Conservation (phyloP, 495 filamentous ascomycete genomes). For the Hypoxylon crocopeplum region DNA sequence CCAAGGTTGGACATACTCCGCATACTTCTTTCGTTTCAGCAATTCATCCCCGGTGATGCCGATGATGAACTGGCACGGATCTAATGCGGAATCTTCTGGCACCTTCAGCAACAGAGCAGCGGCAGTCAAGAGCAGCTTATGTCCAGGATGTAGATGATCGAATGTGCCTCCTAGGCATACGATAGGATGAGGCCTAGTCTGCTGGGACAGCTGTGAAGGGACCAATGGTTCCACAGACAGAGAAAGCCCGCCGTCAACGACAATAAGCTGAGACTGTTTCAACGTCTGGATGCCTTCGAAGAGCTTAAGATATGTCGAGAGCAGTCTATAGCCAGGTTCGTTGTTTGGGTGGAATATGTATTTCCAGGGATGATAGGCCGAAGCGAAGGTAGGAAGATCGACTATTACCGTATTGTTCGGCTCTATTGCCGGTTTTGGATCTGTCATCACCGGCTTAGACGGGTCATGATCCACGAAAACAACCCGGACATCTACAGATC, state of each 20-base stretch:
- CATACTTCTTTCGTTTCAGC: constrained; percentile 86
- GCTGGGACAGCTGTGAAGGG: constrained; percentile 14
- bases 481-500: constrained; percentile 79
- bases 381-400: constrained; percentile 69
- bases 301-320: constrained; percentile 50
- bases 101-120: constrained; percentile 72
- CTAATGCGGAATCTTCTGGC: constrained; percentile 46
- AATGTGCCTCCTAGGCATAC: constrained; percentile 95
- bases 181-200: constrained; percentile 41
- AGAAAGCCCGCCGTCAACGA: constrained; percentile 56
- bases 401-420: constrained; percentile 63
- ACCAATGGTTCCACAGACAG: constrained; percentile 36
- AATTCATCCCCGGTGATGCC: constrained; percentile 89
- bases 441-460: constrained; percentile 38
- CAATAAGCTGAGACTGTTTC: constrained; percentile 50
- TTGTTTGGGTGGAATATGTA: constrained; percentile 70
- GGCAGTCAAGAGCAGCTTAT: constrained; percentile 91
- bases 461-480: constrained; percentile 70
- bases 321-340: constrained; percentile 58
- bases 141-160: constrained; percentile 94
- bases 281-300: constrained; percentile 53
- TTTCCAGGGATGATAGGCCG: constrained; percentile 70
- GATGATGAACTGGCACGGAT: constrained; percentile 67
- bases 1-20: constrained; percentile 81
- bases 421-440: constrained; percentile 41